These are phyloP conservation scores for Leishmania aethiopica DNA, from an alignment of 208 protist species.

Conservation along the genomic window DNA sequence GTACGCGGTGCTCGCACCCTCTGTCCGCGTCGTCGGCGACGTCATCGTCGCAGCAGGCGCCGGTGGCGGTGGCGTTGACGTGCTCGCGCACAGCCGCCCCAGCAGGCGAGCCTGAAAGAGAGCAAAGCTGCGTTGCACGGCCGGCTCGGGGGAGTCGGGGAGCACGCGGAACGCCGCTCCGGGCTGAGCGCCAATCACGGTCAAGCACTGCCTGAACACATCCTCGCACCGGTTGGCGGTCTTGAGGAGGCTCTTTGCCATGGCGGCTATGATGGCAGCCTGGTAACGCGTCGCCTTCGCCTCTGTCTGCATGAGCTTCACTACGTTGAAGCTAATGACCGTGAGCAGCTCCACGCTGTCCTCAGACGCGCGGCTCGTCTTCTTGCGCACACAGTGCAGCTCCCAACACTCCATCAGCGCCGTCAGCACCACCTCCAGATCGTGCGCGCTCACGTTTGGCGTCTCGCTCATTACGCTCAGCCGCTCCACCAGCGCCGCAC, in stretches of 20 bases:
- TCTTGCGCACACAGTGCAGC: constrained; percentile 79
- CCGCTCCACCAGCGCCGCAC: constrained; percentile 77
- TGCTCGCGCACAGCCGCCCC: constrained; percentile 37
- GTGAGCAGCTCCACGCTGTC: constrained; percentile 77
- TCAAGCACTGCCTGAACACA: constrained; percentile 52
- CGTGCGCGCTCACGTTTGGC: constrained; percentile 60
- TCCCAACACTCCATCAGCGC: constrained; percentile 82
- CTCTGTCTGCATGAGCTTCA: constrained; percentile 30
- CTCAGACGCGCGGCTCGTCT: constrained; percentile 28
- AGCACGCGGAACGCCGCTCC: constrained; percentile 40
- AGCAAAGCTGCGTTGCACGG: constrained; percentile 34
- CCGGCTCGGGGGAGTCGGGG: constrained; percentile 16
- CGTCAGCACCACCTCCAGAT: constrained; percentile 62
- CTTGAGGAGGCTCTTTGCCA: constrained; percentile 55
- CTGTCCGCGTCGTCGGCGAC: not conserved
- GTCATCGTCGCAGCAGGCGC: not conserved
- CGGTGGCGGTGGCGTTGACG: not conserved
- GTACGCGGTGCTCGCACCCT: not conserved
- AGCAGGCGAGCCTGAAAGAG: constrained; percentile 45
- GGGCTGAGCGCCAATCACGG: constrained; percentile 36
- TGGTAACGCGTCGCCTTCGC: constrained; percentile 49
- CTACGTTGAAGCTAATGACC: constrained; percentile 56
- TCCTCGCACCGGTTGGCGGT: constrained; percentile 43
- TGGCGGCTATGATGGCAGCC: constrained; percentile 13
- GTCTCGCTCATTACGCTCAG: constrained; percentile 48